A percentile compares a stretch with the other conserved stretches of the same genome.
These are phyloP conservation scores for Beauveria caledonica DNA, from an alignment of 2,329 filamentous ascomycete genomes.

Conservation along the genomic window DNA sequence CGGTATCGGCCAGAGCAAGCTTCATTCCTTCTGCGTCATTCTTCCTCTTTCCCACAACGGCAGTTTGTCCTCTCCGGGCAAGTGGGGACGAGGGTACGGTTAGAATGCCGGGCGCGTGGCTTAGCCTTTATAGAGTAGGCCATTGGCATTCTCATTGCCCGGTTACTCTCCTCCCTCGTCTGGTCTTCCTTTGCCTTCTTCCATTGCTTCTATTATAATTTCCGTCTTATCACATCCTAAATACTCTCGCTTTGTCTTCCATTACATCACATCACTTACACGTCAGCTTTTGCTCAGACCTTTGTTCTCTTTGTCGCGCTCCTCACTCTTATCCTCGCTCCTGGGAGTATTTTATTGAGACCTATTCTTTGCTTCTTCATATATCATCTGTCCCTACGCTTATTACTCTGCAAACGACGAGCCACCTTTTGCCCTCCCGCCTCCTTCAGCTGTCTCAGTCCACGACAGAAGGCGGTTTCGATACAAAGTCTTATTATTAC, in stretches of 20 bases:
- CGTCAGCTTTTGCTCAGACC: constrained; percentile 22
- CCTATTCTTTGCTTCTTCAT: constrained; percentile 62
- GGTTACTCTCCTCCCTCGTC: too few relatives aligned
- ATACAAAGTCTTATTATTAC: too few relatives aligned
- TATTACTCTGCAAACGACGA: constrained; percentile 22
- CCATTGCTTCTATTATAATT: constrained; percentile 8
- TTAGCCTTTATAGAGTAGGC: too few relatives aligned
- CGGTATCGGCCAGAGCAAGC: too few relatives aligned
- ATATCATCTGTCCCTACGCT: constrained; percentile 40
- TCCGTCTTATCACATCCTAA: constrained; percentile 8
- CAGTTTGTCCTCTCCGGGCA: too few relatives aligned
- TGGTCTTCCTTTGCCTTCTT: neutral
- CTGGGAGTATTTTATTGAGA: constrained; percentile 66
- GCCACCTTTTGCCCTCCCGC: neutral
- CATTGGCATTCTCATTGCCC: too few relatives aligned
- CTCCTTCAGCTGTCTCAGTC: neutral
- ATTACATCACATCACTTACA: constrained; percentile 9
- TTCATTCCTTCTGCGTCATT: too few relatives aligned
- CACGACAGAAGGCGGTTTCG: too few relatives aligned
- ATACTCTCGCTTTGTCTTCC: constrained; percentile 15
- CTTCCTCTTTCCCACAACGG: too few relatives aligned
- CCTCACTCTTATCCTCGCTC: constrained; percentile 23
- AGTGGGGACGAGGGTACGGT: too few relatives aligned
- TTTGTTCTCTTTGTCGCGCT: constrained; percentile 38
- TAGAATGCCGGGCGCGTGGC: too few relatives aligned